A percentile compares a stretch with the other conserved stretches of the same genome.
Evolutionary conservation across 352 stramenopile genomes (phyloP).

Genomic region (Globisporangium canariense): DNA sequence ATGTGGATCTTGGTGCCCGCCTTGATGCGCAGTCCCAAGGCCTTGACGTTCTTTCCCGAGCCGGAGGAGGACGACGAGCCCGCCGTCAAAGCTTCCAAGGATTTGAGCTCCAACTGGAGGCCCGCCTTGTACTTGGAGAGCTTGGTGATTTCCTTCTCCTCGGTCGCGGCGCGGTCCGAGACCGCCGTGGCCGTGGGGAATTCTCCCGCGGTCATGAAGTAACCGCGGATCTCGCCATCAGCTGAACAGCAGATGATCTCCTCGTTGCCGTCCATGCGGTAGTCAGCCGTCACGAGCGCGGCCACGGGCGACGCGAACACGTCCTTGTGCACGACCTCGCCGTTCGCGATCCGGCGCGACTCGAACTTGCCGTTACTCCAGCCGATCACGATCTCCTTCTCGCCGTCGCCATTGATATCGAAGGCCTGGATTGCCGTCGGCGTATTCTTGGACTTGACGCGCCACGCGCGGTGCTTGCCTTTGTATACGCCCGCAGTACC

Average conservation of each 20-base stretch:
- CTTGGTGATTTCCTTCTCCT: constrained; percentile 78
- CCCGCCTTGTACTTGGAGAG: constrained; percentile 78
- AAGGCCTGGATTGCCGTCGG: constrained; percentile 80
- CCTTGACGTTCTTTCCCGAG: constrained; percentile 32
- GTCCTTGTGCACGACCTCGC: constrained; percentile 84
- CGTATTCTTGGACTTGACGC: constrained; percentile 90
- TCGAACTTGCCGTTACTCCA: constrained; percentile 91
- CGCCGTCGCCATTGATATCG: constrained; percentile 89
- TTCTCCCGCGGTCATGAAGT: constrained; percentile 47
- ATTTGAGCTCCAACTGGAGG: constrained; percentile 75
- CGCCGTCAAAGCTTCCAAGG: constrained; percentile 49
- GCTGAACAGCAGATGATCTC: constrained; percentile 87
- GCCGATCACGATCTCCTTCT: constrained; percentile 86
- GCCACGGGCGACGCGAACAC: constrained; percentile 61
- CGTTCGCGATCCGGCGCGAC: constrained; percentile 65
- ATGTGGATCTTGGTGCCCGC: constrained; percentile 62
- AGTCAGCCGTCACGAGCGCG: constrained; percentile 77
- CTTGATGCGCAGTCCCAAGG: constrained; percentile 41
- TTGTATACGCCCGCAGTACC: constrained; percentile 93
- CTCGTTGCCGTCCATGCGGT: constrained; percentile 84
- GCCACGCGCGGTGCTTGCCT: constrained; percentile 82
- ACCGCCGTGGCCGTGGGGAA: constrained; percentile 23
- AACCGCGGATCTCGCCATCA: constrained; percentile 80
- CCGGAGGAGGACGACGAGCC: constrained; percentile 11
- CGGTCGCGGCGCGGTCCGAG: constrained; percentile 41